phyloP scores from a whole-genome alignment of 768 basidiomycete species.

The Hemileccinum rubropunctum region DNA sequence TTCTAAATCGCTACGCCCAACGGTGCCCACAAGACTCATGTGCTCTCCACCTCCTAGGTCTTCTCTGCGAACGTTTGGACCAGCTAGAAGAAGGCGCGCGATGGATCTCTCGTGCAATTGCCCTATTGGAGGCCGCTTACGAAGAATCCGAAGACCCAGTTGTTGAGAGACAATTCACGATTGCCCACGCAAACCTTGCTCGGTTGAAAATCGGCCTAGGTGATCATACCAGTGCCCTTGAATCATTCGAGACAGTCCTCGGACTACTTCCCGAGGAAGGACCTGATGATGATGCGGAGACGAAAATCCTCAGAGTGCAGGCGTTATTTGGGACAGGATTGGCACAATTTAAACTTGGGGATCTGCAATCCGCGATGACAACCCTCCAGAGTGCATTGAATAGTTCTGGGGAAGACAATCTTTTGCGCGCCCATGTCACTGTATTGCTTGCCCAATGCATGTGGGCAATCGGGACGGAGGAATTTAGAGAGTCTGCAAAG shows the following conservation, averaged over 20 bases:
- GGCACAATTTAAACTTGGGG: slow-evolving; percentile 61
- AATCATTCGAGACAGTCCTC: slow-evolving; percentile 69
- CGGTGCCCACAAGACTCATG: slow-evolving; percentile 65
- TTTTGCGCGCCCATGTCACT: slow-evolving; percentile 62
- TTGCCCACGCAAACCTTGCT: slow-evolving; percentile 81
- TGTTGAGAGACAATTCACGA: slow-evolving; percentile 75
- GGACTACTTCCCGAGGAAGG: slow-evolving; percentile 61
- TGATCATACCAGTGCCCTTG: slow-evolving; percentile 58
- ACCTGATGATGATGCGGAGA: slow-evolving; percentile 32
- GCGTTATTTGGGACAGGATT: slow-evolving; percentile 71
- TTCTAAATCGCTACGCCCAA: slow-evolving; percentile 72
- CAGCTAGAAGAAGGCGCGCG: slow-evolving; percentile 59
- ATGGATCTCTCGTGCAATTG: slow-evolving; percentile 59
- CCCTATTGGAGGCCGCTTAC: slow-evolving; percentile 80
- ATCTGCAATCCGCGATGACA: slow-evolving; percentile 60
- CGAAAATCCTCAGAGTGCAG: slow-evolving; percentile 52
- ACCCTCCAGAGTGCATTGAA: slow-evolving; percentile 67
- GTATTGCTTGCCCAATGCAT: slow-evolving; percentile 83
- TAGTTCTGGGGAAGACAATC: slow-evolving; percentile 45
- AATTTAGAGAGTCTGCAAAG: slow-evolving; percentile 76
- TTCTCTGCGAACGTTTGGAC: slow-evolving; percentile 83
- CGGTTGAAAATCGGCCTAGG: slow-evolving; percentile 64
- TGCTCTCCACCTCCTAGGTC: slow-evolving; percentile 78
- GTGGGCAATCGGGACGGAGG: slow-evolving; percentile 78
- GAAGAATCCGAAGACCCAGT: slow-evolving; percentile 80